phyloP scores from a whole-genome alignment of 2,329 filamentous ascomycete species.

The Lasiodiplodia gonubiensis region DNA sequence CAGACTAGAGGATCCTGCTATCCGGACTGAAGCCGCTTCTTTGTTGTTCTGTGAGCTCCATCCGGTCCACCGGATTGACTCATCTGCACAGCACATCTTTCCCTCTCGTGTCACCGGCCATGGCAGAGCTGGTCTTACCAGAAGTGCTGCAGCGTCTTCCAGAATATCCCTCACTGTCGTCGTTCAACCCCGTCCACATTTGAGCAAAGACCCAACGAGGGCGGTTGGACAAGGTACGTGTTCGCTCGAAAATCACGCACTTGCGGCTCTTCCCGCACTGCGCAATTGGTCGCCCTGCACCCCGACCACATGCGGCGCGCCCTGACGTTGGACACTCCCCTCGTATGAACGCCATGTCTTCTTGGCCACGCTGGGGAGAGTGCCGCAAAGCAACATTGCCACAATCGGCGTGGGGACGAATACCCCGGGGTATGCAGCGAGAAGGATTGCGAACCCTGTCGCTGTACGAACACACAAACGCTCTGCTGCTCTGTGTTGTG shows the following conservation, averaged over 20 bases:
- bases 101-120: constrained; percentile 15
- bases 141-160: background rate
- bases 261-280: background rate
- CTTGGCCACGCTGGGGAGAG: background rate
- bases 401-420: background rate
- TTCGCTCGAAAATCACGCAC: constrained; percentile 16
- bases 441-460: constrained; percentile 7
- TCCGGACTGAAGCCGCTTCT: constrained; percentile 8
- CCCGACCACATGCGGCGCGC: background rate
- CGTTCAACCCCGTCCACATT: background rate
- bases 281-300: constrained; percentile 10
- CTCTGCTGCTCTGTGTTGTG: constrained; percentile 18
- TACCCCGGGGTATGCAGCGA: background rate
- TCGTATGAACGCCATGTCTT: background rate
- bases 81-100: background rate
- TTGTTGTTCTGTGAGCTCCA: constrained; percentile 11
- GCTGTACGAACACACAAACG: constrained; percentile 5
- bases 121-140: background rate
- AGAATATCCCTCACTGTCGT: background rate
- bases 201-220: background rate
- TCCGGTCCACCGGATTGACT: constrained; percentile 20
- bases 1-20: constrained; percentile 2
- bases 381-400: background rate
- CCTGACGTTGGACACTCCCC: background rate
- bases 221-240: constrained; percentile 18